A percentile compares a stretch with the other conserved stretches of the same genome.
Evolutionary conservation across 805 yeast species (phyloP).

Genomic region (Suhomyces tanzawaensis): DNA sequence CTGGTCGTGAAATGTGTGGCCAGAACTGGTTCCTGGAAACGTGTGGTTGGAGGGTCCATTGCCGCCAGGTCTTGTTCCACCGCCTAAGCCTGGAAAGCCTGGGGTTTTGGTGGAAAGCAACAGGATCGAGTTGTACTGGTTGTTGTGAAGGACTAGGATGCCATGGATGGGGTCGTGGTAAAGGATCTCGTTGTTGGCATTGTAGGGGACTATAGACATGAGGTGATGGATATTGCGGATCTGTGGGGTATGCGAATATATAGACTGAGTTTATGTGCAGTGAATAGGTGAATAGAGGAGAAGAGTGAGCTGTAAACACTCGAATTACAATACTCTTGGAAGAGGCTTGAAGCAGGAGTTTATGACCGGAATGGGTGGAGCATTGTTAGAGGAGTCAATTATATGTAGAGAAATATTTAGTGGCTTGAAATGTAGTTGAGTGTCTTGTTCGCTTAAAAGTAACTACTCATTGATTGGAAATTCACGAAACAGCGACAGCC

Average conservation of each 20-base stretch:
- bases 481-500: too few species aligned
- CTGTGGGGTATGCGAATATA: too few species aligned
- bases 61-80: background rate
- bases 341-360: too few species aligned
- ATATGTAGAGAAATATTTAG: too few species aligned
- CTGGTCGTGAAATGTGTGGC: background rate
- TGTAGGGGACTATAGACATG: slow-evolving; percentile 41
- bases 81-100: background rate
- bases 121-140: slow-evolving; percentile 28
- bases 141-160: slow-evolving; percentile 34
- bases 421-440: too few species aligned
- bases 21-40: background rate
- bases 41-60: background rate
- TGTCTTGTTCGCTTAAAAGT: too few species aligned
- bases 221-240: background rate
- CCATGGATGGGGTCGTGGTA: slow-evolving; percentile 37
- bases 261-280: too few species aligned
- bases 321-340: background rate
- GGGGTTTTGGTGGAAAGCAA: slow-evolving; percentile 16
- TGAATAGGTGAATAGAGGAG: background rate
- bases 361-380: too few species aligned
- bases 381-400: too few species aligned
- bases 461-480: too few species aligned
- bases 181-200: slow-evolving; percentile 27
- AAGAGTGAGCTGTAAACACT: background rate